phyloP scores from a whole-genome alignment of 345 rosid genomes.

The Rhodamnia argentea region DNA sequence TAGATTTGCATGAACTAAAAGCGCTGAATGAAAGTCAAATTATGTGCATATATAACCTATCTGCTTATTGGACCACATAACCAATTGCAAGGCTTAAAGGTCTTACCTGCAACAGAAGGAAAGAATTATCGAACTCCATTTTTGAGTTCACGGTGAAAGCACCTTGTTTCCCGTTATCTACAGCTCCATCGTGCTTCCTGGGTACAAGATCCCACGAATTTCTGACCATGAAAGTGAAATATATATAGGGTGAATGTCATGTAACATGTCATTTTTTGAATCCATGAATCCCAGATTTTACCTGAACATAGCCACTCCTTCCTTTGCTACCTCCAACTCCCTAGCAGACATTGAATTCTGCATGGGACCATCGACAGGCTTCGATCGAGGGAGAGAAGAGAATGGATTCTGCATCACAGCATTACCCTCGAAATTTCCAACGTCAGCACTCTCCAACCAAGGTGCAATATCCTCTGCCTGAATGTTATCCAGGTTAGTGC shows the following conservation, averaged over 20 bases:
- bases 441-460: slow-evolving; percentile 41
- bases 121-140: slow-evolving; percentile 39
- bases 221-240: slow-evolving; percentile 31
- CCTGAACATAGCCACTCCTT: slow-evolving; percentile 36
- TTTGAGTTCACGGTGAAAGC: slow-evolving; percentile 48
- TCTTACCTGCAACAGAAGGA: slow-evolving; percentile 51
- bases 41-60: background rate
- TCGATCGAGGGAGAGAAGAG: slow-evolving; percentile 17
- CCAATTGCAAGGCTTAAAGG: background rate
- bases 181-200: slow-evolving; percentile 41
- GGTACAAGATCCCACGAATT: slow-evolving; percentile 37
- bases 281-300: background rate
- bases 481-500: slow-evolving; percentile 50
- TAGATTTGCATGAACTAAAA: background rate
- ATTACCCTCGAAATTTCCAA: slow-evolving; percentile 25
- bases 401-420: slow-evolving; percentile 23
- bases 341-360: slow-evolving; percentile 27
- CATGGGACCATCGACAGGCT: slow-evolving; percentile 27
- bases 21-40: background rate
- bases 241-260: background rate
- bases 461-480: slow-evolving; percentile 46
- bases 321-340: slow-evolving; percentile 41
- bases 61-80: background rate
- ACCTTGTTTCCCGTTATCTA: slow-evolving; percentile 48
- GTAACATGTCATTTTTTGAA: background rate